A percentile compares a stretch with the other conserved stretches of the same genome.
phyloP scores from a whole-genome alignment of 75 land plant genomes.

The Picea glauca region DNA sequence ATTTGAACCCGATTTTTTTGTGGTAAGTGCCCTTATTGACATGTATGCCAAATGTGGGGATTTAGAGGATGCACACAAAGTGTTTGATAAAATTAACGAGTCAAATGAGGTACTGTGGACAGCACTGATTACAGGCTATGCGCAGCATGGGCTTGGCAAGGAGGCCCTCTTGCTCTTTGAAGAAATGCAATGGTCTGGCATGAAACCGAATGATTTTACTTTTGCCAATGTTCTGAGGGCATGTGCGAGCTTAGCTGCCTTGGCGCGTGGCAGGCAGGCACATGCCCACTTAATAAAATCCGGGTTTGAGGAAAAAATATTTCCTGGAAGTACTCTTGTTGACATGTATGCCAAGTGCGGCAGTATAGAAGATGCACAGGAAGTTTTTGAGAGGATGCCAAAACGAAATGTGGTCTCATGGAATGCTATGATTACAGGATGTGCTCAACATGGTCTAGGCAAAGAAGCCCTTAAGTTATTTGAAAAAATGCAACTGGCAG shows the following conservation, averaged over 20 bases:
- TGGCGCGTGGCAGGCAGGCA: constrained; percentile 56
- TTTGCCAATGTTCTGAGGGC: constrained; percentile 47
- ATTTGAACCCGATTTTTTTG: constrained; percentile 21
- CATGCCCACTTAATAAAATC: constrained; percentile 45
- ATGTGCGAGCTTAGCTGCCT: constrained; percentile 53
- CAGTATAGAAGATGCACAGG: constrained; percentile 39
- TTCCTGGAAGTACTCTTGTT: constrained; percentile 64
- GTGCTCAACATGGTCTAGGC: constrained; percentile 61
- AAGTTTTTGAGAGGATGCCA: constrained; percentile 33
- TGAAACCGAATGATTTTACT: constrained; percentile 42
- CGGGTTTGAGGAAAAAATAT: constrained; percentile 36
- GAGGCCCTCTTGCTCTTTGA: constrained; percentile 48
- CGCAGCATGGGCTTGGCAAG: constrained; percentile 47
- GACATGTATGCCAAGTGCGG: constrained; percentile 79
- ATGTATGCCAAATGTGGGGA: constrained; percentile 53
- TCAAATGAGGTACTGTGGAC: constrained; percentile 49
- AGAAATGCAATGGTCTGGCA: constrained; percentile 26
- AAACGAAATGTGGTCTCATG: constrained; percentile 55
- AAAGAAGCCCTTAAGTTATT: constrained; percentile 34
- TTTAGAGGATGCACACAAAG: constrained; percentile 35
- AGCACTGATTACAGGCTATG: constrained; percentile 49
- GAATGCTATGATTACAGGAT: constrained; percentile 70
- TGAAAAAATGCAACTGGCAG: constrained; percentile 43
- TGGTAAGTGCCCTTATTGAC: constrained; percentile 51
- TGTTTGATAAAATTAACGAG: constrained; percentile 29